Evolutionary conservation across 106 monocot species (phyloP), one percentile per base, ranked within the genome.

Genomic region (Platanthera guangdongensis): DNA sequence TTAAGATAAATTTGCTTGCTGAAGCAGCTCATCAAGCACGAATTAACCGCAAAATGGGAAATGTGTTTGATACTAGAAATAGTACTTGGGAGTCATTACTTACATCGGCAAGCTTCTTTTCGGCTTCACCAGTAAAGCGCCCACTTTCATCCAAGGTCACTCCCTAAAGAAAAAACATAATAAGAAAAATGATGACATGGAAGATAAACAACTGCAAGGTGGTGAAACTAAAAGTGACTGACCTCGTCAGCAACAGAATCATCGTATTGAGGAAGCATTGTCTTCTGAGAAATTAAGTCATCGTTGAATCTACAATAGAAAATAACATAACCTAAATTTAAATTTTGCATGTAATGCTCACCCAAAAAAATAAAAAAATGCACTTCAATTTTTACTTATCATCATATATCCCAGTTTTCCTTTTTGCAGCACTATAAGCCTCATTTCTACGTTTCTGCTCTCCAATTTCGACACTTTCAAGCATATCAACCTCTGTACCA

Each of bases 401-500:
- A 64, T 83, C 86, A 86, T 94, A 92, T 50, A 81, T 71, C 76
- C 89, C 91, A 70, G 85, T 79, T 73, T 71, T 89, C 70, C 89
- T 94, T 83, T 90, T 97, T 73, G 94, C 79, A 86, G 81, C 92
- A 79, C 64, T 84, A 74, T 99, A 99, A 19, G 94, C 89, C 9
- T 86, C 88, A 85, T 99, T 80, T 81, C 97, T 87, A 47, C 82
- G 87, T 73, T 87, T 94, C 83, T 99, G 97, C 82, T 99, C 89
- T 15, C 94, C 94, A 86, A 99, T 99, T 81, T 99, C 97, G 77
- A 99, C 86, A 83, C 94, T 99, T 86, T 99, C 94, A 81, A 99
- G 94, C 89, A 99, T 88, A 84, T 99, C 97, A 68, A 76, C 65
- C 55, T 94, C 97, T 92, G 83, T 67, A 30, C 0, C 71, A 75